Conservation (phyloP, 805 yeast genomes). For the Yamadazyma sp. region DNA sequence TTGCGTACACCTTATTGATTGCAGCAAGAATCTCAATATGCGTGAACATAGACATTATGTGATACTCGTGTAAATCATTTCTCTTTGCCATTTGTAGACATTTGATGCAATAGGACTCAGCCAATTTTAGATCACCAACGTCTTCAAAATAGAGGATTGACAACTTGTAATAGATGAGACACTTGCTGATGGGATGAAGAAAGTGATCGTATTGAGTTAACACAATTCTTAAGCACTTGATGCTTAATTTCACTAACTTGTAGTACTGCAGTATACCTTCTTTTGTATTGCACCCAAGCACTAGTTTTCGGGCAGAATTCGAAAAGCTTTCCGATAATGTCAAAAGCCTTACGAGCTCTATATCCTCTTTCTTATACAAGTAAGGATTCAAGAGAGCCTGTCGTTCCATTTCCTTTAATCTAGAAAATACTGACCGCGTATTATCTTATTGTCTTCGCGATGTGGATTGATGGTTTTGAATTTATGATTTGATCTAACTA, state of each 20-base stretch:
- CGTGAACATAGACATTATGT: not conserved
- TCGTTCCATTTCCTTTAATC: no score
- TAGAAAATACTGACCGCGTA: no score
- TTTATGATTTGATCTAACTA: no score
- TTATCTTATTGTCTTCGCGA: no score
- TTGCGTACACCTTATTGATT: not conserved
- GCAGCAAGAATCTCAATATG: conserved; percentile 2
- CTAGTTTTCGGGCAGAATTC: conserved; percentile 23
- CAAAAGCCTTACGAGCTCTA: conserved; percentile 2
- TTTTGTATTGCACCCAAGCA: conserved; percentile 17
- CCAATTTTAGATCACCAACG: conserved; percentile 40
- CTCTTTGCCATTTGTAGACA: conserved; percentile 4
- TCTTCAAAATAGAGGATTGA: conserved; percentile 41
- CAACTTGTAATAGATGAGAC: conserved; percentile 33
- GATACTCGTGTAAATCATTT: conserved; percentile 3
- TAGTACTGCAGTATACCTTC: conserved; percentile 24
- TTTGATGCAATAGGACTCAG: conserved; percentile 24
- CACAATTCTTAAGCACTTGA: conserved; percentile 37
- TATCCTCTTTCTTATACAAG: not conserved
- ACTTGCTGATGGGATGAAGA: conserved; percentile 33
- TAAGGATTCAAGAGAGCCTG: no score
- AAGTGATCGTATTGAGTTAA: conserved; percentile 25
- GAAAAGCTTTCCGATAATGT: conserved; percentile 21
- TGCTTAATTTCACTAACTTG: conserved; percentile 32
- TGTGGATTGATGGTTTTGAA: no score